Evolutionary conservation across 176 grass and related monocot genomes (phyloP), one percentile per base, ranked within the genome.

Genomic region (Canna indica): DNA sequence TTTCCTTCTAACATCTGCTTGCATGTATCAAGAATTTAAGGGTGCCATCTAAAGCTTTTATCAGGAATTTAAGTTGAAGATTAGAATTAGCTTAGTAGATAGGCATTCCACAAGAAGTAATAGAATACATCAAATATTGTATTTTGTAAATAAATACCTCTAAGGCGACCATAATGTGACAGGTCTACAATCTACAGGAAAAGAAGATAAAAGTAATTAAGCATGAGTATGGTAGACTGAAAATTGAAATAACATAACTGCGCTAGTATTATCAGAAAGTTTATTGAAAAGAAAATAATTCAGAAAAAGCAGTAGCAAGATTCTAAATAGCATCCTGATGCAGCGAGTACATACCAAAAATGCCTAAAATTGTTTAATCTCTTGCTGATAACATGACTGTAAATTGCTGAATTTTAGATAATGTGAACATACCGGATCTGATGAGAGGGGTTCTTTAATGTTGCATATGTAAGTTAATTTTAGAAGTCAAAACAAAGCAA

Each of bases 91-190:
- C 33, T 13, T 6, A 65, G 33, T n/a, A 24, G 32, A n/a, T 38
- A 36, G 18, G 7, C 3, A 10, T 32, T 1, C 14, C 11, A 2
- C 29, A 16, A 7, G 28, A 70, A 22, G 16, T 1, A 20, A 46
- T 30, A 18, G 0, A 48, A 20, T 10, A 70, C 15, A 5, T 31
- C 13, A 3, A 17, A 1, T 16, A 31, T 18, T 33, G 12, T 16
- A 31, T n/a, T n/a, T n/a, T n/a, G 20, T 22, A 0, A 26, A 62
- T 15, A 5, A 62, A 15, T 68, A 70, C 68, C 68, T 70, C 68
- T 70, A 31, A 70, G 28, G 6, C 68, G 68, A 14, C 68, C 68
- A 70, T 50, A 70, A 70, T 70, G 68, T 31, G 68, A 70, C 11
- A 70, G 68, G 28, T 70, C 68, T 28, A 50, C 28, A 16, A 70